Percentiles rank a stretch among this genome's conserved stretches.
These are phyloP conservation scores for Ramaria rubella DNA, from an alignment of 768 basidiomycete genomes.

Conservation along the genomic window DNA sequence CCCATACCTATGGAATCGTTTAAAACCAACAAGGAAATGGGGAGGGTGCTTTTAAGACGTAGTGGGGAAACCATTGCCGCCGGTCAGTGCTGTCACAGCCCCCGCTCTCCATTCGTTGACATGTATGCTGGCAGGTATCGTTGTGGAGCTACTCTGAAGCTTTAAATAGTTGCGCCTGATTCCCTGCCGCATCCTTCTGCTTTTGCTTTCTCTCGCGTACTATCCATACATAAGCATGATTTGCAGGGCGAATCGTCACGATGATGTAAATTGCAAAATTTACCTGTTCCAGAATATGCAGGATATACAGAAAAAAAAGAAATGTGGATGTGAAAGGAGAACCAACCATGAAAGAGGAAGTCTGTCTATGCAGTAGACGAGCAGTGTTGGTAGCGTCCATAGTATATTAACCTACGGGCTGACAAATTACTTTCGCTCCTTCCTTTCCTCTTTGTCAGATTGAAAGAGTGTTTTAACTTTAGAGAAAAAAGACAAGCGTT, in stretches of 20 bases:
- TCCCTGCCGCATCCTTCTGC: too few relatives aligned
- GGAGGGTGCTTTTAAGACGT: slow-evolving; percentile 77
- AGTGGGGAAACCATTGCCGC: slow-evolving; percentile 94
- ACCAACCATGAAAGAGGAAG: too few relatives aligned
- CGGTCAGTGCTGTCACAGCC: slow-evolving; percentile 39
- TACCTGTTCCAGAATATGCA: too few relatives aligned
- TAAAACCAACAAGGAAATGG: slow-evolving; percentile 90
- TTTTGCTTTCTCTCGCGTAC: too few relatives aligned
- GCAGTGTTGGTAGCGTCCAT: too few relatives aligned
- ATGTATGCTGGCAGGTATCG: background rate
- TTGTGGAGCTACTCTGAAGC: background rate
- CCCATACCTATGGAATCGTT: slow-evolving; percentile 87
- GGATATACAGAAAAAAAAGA: too few relatives aligned
- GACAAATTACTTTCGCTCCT: slow-evolving; percentile 27
- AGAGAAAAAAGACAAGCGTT: slow-evolving; percentile 46
- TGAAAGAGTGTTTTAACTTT: slow-evolving; percentile 47
- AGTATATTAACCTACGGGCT: too few relatives aligned
- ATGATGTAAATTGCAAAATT: too few relatives aligned
- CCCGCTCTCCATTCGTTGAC: background rate
- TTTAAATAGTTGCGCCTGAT: background rate
- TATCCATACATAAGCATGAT: too few relatives aligned
- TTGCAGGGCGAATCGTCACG: too few relatives aligned
- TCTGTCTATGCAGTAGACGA: too few relatives aligned
- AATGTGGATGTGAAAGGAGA: too few relatives aligned
- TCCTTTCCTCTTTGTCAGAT: slow-evolving; percentile 38